Evolutionary conservation across 768 basidiomycete species (phyloP).

Genomic region (Suillus decipiens): DNA sequence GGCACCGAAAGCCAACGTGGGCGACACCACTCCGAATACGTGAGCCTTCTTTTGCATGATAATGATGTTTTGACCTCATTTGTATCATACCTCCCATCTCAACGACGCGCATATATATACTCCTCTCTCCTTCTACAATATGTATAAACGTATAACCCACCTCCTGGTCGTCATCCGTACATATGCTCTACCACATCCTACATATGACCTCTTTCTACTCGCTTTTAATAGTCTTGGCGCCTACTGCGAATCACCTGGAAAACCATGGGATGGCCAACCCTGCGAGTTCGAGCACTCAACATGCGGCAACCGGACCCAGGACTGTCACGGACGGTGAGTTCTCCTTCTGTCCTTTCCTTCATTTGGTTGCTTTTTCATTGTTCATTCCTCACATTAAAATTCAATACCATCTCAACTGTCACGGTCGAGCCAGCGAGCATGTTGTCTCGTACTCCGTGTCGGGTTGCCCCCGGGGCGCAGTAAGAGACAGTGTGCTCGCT

Average conservation of each 20-base stretch:
- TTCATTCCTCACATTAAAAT: background rate
- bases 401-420: background rate
- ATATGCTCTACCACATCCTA: background rate
- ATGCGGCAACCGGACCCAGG: conserved; percentile 65
- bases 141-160: background rate
- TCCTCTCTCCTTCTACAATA: background rate
- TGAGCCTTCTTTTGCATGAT: conserved; percentile 35
- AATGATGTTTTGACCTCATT: conserved; percentile 12
- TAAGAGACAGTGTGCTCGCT: background rate
- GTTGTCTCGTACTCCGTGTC: no score
- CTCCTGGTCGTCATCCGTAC: background rate
- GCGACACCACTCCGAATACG: conserved; percentile 82
- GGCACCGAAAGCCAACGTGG: conserved; percentile 65
- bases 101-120: conserved; percentile 7
- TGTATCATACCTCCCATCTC: conserved; percentile 1
- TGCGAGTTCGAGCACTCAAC: conserved; percentile 77
- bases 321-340: conserved; percentile 70
- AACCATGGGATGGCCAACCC: conserved; percentile 62
- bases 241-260: conserved; percentile 76
- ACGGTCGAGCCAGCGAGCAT: background rate
- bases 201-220: background rate
- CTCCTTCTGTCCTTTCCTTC: background rate
- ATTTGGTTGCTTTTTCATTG: background rate
- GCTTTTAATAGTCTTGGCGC: conserved; percentile 53
- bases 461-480: no score